Evolutionary conservation across 2,329 filamentous ascomycete genomes (phyloP).

Genomic region (Fusarium dimerum): DNA sequence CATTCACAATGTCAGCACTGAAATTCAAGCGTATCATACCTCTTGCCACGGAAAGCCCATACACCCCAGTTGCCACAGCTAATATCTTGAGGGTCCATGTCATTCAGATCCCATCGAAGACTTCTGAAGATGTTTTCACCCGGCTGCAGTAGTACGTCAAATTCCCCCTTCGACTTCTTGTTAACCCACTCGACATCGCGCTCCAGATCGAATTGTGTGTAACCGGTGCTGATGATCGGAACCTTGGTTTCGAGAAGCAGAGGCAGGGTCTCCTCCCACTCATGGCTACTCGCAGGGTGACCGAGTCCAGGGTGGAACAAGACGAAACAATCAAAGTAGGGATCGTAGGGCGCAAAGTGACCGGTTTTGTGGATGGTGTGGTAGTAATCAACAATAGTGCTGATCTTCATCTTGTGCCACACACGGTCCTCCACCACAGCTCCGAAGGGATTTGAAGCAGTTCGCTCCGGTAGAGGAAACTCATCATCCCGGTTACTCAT

Average conservation of each 20-base stretch:
- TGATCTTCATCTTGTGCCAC: conserved; percentile 89
- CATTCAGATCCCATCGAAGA: conserved; percentile 94
- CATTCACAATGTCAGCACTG: conserved; percentile 21
- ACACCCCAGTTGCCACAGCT: conserved; percentile 96
- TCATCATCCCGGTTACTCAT: conserved; percentile 94
- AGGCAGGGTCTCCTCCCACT: conserved; percentile 91
- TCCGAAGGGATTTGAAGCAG: conserved; percentile 84
- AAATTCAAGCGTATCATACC: conserved; percentile 56
- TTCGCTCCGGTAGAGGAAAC: conserved; percentile 86
- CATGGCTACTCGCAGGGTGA: conserved; percentile 88
- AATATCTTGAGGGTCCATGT: conserved; percentile 89
- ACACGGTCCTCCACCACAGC: conserved; percentile 92
- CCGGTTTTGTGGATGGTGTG: conserved; percentile 92
- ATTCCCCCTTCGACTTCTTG: conserved; percentile 83
- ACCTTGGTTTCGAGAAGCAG: conserved; percentile 92
- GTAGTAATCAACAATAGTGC: conserved; percentile 97
- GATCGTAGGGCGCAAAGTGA: conserved; percentile 91
- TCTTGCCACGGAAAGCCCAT: conserved; percentile 97
- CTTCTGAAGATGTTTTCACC: conserved; percentile 95
- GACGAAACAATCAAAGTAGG: conserved; percentile 97
- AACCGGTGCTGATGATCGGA: conserved; percentile 91
- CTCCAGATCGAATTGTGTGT: conserved; percentile 93
- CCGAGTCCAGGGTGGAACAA: conserved; percentile 96
- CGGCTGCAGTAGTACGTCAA: conserved; percentile 87
- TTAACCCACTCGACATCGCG: conserved; percentile 88